Base-by-base conservation (phyloP, 2,329 filamentous ascomycete genomes). In the Sclerotinia nivalis region DNA sequence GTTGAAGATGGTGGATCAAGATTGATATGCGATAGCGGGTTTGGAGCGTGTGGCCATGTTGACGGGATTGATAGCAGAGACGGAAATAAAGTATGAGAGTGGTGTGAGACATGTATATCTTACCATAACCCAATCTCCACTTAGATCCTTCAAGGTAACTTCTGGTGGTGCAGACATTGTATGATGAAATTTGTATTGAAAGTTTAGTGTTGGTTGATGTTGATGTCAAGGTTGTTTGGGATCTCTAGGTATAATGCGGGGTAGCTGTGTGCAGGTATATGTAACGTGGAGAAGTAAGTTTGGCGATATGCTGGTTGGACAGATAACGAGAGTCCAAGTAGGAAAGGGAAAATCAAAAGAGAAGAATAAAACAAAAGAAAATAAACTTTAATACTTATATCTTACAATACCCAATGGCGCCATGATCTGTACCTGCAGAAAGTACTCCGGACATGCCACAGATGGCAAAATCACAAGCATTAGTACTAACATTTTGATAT, bases 161-260 rank as follows among this genome's bases (percentile, higher is more conserved):
- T 85, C 82, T 66, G 82, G 74, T 71, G 87, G 86, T 69, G 85
- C 84, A 71, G 86, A 85, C 86, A 89, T 89, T 43, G 22, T 73
- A 8, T 58, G 37, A 37, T 25, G 34, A 58, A 28, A 2, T 7
- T 54, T 28, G 22, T 50, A 10, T 28, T 22, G 61, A 8, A 10
- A 65, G 10, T 28, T 52, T 52, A 18, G 22, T 28, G 22, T 40
- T 40, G 6, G 31, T 64, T 25, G 61, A 59, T 59, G 34, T 52
- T 12, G 61, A 59, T 45, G 34, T 52, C 10, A 37, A 40, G 9
- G 22, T 4, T 49, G n/a, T 25, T 8, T 28, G 5, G 60, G 9
- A 52, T 47, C 31, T 43, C 18, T 28, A 28, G 31, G 8, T 64
- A 31, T 25, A 6, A 49, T 47, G 65, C 65, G 54, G 54, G 65